These are phyloP conservation scores for Entomortierella lignicola DNA, from an alignment of 192 early-diverging fungal species.

Conservation along the genomic window DNA sequence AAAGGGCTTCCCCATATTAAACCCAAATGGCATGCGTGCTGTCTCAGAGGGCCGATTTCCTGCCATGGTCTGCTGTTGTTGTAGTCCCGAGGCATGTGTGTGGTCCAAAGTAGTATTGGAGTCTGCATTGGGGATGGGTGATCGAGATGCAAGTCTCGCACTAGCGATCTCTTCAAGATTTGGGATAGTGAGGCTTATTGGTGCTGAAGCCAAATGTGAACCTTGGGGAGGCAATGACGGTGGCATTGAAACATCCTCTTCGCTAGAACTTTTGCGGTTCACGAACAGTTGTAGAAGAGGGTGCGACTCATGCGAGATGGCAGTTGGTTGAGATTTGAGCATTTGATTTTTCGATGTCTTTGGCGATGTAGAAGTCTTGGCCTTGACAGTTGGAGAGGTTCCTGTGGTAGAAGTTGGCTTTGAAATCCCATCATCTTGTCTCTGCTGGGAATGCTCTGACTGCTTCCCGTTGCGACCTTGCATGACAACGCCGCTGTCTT, in stretches of 20 bases:
- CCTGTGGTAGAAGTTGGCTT: constrained; percentile 11
- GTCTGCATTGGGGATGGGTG: constrained; percentile 21
- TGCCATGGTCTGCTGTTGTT: constrained; percentile 15
- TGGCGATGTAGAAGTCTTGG: constrained; percentile 22
- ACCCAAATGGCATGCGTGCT: constrained; percentile 33
- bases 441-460: constrained; percentile 7
- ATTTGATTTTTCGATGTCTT: constrained; percentile 9
- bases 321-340: constrained; percentile 17
- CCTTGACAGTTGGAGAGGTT: constrained; percentile 44
- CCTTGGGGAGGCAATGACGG: constrained; percentile 11
- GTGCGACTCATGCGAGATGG: constrained; percentile 41
- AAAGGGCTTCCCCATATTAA: constrained; percentile 48
- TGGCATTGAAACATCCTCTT: constrained; percentile 30
- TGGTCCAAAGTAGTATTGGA: constrained; percentile 5
- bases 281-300: constrained; percentile 40
- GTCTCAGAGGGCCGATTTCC: constrained; percentile 5
- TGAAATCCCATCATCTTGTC: not conserved
- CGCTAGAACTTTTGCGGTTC: constrained; percentile 47
- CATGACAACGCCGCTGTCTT: constrained; percentile 47
- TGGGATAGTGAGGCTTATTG: constrained; percentile 42
- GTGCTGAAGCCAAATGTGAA: constrained; percentile 15
- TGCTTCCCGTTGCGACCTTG: constrained; percentile 22
- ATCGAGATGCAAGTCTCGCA: constrained; percentile 42
- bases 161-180: constrained; percentile 40
- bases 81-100: constrained; percentile 1